These are phyloP conservation scores for Microbotryum silenes-acaulis DNA, from an alignment of 1,284 basidiomycete species.

Conservation along the genomic window DNA sequence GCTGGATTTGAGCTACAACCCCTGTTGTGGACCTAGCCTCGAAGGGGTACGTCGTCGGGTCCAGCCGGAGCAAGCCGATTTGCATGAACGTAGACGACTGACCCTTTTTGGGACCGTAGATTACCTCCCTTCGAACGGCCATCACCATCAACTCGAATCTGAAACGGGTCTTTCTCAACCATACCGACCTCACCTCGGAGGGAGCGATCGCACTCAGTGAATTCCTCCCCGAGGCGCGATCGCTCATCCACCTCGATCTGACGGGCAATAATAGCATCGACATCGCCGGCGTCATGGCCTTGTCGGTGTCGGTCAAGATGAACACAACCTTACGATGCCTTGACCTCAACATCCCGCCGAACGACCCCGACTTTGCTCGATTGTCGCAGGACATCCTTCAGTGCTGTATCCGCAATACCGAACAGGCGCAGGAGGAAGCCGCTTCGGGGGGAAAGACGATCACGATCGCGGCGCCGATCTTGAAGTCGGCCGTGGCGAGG, in stretches of 20 bases:
- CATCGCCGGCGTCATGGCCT: slow-evolving; percentile 84
- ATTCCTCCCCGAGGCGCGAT: slow-evolving; percentile 82
- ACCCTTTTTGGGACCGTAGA: slow-evolving; percentile 44
- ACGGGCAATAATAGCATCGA: slow-evolving; percentile 52
- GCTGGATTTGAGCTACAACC: slow-evolving; percentile 85
- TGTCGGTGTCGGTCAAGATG: slow-evolving; percentile 70
- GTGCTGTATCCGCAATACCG: slow-evolving; percentile 78
- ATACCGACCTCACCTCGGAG: slow-evolving; percentile 69
- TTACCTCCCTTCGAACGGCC: slow-evolving; percentile 78
- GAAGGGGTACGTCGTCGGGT: slow-evolving; percentile 60
- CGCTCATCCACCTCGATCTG: slow-evolving; percentile 67
- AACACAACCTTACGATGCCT: slow-evolving; percentile 84
- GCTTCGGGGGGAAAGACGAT: slow-evolving; percentile 33
- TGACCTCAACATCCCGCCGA: slow-evolving; percentile 80
- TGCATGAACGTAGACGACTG: too few species aligned
- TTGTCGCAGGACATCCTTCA: slow-evolving; percentile 45
- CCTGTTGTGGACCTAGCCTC: slow-evolving; percentile 75
- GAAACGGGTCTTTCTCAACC: slow-evolving; percentile 83
- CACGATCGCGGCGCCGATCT: slow-evolving; percentile 46
- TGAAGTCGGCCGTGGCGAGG: slow-evolving; percentile 44
- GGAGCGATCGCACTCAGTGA: slow-evolving; percentile 93
- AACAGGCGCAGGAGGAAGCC: slow-evolving; percentile 45
- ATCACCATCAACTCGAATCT: slow-evolving; percentile 88
- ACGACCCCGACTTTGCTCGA: slow-evolving; percentile 74
- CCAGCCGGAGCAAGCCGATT: neutral